These are phyloP conservation scores for Microsporum audouinii DNA, from an alignment of 2,329 filamentous ascomycete genomes.

Conservation along the genomic window DNA sequence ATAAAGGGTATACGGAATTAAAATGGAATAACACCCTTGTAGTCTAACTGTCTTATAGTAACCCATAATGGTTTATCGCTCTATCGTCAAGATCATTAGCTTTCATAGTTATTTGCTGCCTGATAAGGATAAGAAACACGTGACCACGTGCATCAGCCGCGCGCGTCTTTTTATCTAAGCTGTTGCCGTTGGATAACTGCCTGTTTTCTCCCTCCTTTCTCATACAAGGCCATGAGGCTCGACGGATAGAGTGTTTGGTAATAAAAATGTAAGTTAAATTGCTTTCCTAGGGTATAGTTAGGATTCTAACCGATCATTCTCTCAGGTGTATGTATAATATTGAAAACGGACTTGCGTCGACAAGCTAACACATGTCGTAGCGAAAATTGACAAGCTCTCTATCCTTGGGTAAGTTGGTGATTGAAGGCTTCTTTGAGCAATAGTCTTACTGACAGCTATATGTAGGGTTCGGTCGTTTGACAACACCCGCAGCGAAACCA, in stretches of 20 bases:
- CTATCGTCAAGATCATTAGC: no score
- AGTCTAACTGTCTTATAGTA: not conserved
- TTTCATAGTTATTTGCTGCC: not conserved
- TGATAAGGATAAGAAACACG: not conserved
- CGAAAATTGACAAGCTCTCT: constrained; percentile 78
- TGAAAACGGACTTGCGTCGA: not conserved
- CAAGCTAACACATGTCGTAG: constrained; percentile 30
- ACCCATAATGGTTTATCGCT: no score
- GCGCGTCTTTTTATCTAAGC: not conserved
- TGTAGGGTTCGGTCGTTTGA: constrained; percentile 70
- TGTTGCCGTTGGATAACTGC: not conserved
- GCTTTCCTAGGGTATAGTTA: not conserved
- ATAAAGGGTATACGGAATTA: not conserved
- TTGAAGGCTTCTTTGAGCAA: not conserved
- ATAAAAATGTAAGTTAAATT: constrained; percentile 11
- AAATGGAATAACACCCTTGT: not conserved
- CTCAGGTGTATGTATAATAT: constrained; percentile 12
- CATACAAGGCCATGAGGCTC: not conserved
- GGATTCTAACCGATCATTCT: not conserved
- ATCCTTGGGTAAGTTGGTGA: constrained; percentile 54
- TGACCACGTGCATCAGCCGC: constrained; percentile 1
- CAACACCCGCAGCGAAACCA: constrained; percentile 60
- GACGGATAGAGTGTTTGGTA: not conserved
- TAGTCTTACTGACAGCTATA: not conserved
- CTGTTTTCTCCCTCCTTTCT: not conserved